Conservation (phyloP, 1,139 yeast genomes). For the Saccharomyces hybrid region DNA sequence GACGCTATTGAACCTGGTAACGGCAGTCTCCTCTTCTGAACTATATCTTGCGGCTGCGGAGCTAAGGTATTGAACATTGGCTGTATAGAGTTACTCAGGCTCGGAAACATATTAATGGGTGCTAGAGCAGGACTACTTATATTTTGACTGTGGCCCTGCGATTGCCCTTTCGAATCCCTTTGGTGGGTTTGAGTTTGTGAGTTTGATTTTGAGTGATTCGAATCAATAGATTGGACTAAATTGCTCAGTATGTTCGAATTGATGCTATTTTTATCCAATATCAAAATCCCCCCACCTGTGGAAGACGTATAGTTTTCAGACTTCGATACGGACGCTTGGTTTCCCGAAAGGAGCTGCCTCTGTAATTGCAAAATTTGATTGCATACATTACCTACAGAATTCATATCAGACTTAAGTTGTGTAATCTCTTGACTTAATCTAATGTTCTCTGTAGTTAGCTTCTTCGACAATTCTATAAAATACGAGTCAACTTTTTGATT, state of each 20-base stretch:
- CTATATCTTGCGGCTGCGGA: constrained; percentile 4
- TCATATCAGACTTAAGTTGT: constrained; percentile 23
- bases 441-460: constrained; percentile 28
- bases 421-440: constrained; percentile 27
- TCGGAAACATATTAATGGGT: constrained; percentile 5
- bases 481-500: constrained; percentile 16
- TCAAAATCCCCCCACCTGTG: constrained; percentile 9
- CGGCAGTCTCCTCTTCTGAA: constrained; percentile 19
- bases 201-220: constrained; percentile 5
- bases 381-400: constrained; percentile 21
- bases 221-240: constrained; percentile 17
- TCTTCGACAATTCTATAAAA: constrained; percentile 22
- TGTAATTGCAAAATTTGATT: constrained; percentile 26
- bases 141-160: background rate
- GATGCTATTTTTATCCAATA: constrained; percentile 19
- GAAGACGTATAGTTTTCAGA: background rate
- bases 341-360: constrained; percentile 11
- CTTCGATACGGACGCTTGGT: background rate
- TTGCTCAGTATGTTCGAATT: constrained; percentile 15
- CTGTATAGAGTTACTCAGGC: background rate
- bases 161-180: background rate
- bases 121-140: constrained; percentile 2
- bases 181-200: background rate
- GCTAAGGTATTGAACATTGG: background rate
- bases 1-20: constrained; percentile 11